A percentile compares a stretch with the other conserved stretches of the same genome.
phyloP scores from a whole-genome alignment of 2,329 filamentous ascomycete genomes.

The Fusarium clavum region DNA sequence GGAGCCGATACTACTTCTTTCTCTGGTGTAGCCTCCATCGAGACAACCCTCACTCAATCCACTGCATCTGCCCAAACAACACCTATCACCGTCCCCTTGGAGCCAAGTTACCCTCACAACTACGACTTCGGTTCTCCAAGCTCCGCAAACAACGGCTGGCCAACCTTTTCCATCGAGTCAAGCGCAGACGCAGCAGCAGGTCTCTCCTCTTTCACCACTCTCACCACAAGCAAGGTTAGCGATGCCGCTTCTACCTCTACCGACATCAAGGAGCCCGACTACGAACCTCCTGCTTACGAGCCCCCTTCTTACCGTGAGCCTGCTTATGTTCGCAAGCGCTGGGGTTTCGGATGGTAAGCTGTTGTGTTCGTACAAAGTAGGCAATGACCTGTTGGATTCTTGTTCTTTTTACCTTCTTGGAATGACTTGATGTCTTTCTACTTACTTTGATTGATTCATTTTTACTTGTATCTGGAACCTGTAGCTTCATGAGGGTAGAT shows the following conservation, averaged over 20 bases:
- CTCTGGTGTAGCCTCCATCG: background rate
- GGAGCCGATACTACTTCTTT: conserved; percentile 1
- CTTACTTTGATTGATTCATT: conserved; percentile 1
- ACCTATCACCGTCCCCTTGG: background rate
- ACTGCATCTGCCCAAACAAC: background rate
- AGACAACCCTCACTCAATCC: background rate
- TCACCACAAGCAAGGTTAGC: conserved; percentile 39
- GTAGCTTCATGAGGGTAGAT: conserved; percentile 18
- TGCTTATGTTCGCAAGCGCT: conserved; percentile 40
- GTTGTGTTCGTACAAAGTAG: background rate
- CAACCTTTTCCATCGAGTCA: conserved; percentile 18
- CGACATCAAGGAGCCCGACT: conserved; percentile 23
- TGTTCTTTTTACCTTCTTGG: conserved; percentile 14
- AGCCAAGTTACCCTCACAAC: conserved; percentile 16
- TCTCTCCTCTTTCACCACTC: conserved; percentile 37
- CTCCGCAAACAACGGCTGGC: conserved; percentile 21
- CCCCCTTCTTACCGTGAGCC: conserved; percentile 38
- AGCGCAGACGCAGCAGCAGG: conserved; percentile 22
- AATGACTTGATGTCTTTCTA: conserved; percentile 26
- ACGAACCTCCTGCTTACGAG: conserved; percentile 43
- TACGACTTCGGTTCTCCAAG: conserved; percentile 29
- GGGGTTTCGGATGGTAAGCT: conserved; percentile 22
- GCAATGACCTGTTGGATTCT: background rate
- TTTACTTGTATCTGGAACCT: conserved; percentile 13
- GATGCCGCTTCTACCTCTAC: conserved; percentile 3